These are phyloP conservation scores for Coleophoma crateriformis DNA, from an alignment of 2,329 filamentous ascomycete species.

Conservation along the genomic window DNA sequence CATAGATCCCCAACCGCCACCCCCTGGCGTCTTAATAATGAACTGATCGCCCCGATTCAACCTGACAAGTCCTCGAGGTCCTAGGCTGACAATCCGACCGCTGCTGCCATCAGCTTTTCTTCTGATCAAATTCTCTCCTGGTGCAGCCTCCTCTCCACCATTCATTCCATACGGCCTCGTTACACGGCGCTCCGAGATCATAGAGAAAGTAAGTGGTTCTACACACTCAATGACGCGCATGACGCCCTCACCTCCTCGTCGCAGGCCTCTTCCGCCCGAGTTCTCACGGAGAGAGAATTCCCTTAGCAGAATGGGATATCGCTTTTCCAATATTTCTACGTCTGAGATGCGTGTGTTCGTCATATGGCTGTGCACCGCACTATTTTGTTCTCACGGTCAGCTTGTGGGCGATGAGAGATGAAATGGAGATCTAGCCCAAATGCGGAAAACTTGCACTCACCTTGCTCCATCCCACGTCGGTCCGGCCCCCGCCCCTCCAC, in stretches of 20 bases:
- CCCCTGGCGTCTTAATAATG: conserved; percentile 11
- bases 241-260: conserved; percentile 68
- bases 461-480: conserved; percentile 57
- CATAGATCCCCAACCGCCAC: conserved; percentile 11
- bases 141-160: conserved; percentile 70
- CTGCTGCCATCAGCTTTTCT: conserved; percentile 3
- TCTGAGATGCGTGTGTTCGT: conserved; percentile 83
- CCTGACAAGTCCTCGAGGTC: conserved; percentile 6
- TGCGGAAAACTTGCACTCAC: background rate
- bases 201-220: conserved; percentile 67
- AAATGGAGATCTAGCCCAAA: background rate
- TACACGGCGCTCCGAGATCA: conserved; percentile 68
- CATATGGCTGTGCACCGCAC: conserved; percentile 74
- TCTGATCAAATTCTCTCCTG: conserved; percentile 76
- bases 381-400: conserved; percentile 27
- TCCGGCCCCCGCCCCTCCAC: conserved; percentile 67
- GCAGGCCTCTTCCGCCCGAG: conserved; percentile 57
- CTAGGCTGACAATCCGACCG: conserved; percentile 4
- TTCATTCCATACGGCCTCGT: conserved; percentile 73
- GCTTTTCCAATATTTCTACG: conserved; percentile 67
- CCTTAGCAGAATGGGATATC: conserved; percentile 67
- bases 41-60: conserved; percentile 12
- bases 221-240: conserved; percentile 74
- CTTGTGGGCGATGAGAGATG: background rate
- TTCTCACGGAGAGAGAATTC: conserved; percentile 59